Base-by-base conservation (phyloP, 2,329 filamentous ascomycete genomes). In the Cadophora gregata region DNA sequence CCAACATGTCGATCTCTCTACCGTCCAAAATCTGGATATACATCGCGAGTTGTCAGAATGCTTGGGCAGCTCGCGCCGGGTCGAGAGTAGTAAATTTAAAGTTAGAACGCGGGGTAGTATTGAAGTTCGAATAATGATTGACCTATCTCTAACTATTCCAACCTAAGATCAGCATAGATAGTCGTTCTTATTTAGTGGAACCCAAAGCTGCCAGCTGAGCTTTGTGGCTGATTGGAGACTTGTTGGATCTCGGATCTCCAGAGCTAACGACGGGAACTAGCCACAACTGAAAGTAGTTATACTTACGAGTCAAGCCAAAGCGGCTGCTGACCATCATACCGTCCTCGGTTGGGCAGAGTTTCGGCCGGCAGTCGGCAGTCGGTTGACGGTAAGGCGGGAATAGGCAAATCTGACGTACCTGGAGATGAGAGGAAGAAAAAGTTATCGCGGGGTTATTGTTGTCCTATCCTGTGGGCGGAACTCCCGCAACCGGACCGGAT, bases 81-180 rank as follows among this genome's bases (percentile, higher is more conserved):
- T 12, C 38, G 31, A 59, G 19, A 4, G 21, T 25, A 59, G 33
- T 16, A 19, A 31, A 29, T 19, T 25, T 38, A 25, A 16, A 42
- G 55, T 42, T 42, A 59, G 55, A 59, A 24, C 38, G 55, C 55
- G 33, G 55, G 55, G 55, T 42, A 59, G 16, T 42, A 16, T 14
- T 42, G 36, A 24, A 58, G 21, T 27, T n/a, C 5, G 19, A n/a
- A 16, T 21, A 8, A 19, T 14, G 19, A 25, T 42, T 42, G 8
- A 42, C 55, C 25, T 24, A 24, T 12, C 3, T 25, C 33, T 59
- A 59, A 59, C 33, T 9, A 3, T 59, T 25, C 14, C 4, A 14
- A n/a, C 12, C n/a, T 1, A 27, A 59, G 55, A 59, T 42, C 33
- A 24, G 33, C 55, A 38, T 12, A 27, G 12, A 29, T 19, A 5